Base-by-base conservation (phyloP, 2,329 filamentous ascomycete species). In the Pseudocercospora vitis region DNA sequence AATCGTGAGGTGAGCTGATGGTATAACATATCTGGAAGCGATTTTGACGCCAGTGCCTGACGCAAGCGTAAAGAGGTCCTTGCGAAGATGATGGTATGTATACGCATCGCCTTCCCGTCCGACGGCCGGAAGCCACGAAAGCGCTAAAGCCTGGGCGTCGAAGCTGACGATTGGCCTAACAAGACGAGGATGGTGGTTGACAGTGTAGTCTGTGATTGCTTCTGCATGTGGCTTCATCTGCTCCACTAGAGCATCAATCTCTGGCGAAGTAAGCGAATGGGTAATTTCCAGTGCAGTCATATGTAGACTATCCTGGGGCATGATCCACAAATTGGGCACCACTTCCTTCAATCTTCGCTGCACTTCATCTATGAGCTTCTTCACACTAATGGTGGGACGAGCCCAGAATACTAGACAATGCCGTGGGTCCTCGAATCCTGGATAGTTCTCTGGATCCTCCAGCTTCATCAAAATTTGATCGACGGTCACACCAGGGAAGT, bases 41-140 rank as follows among this genome's bases (percentile, higher is more conserved):
- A 96, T 79, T 12, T 80, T 73, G n/a, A 92, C 76, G 1, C 88
- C 88, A 0, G 83, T 79, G 3, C 45, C 48, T 77, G 74, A 3
- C 23, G 83, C 81, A 21, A 83, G 74, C 45, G 80, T 76, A 68
- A 86, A 94, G 9, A 95, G 69, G 67, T 96, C 90, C 3, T 86
- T 81, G 2, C 92, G 84, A 7, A 97, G 81, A 70, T 97, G 92
- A 68, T 96, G 92, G 70, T 96, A 96, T 0, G 88, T 91, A 72
- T 89, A 96, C 1, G 62, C 66, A 61, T 94, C 87, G 14, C 82
- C 79, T 1, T 68, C 60, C 73, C 90, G 86, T 8, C 83, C 84
- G 3, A 84, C 80, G 0, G 89, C 89, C 0, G 92, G 91, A 1
- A 96, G 75, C 71, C 95, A 96, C 21, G 88, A 94, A 28, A 97